Conservation (phyloP, 495 filamentous ascomycete genomes). For the Recurvomyces mirabilis region DNA sequence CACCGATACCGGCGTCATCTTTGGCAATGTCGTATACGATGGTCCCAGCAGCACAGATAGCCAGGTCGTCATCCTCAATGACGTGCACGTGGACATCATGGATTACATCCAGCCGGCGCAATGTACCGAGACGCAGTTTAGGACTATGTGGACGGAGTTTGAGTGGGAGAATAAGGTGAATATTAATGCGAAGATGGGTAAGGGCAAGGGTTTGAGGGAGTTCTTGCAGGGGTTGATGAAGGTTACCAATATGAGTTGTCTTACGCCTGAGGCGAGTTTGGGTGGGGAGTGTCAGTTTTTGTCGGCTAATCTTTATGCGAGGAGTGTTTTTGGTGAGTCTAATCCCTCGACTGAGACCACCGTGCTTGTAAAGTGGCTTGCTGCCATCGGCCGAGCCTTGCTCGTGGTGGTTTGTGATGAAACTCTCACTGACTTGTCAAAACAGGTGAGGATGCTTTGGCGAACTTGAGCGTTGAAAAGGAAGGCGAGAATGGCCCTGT, state of each 20-base stretch:
- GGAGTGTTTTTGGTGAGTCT: constrained; percentile 92
- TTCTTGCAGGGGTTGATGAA: constrained; percentile 95
- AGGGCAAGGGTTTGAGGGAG: constrained; percentile 73
- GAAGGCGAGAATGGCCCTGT: constrained; percentile 91
- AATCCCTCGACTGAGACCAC: too few species aligned
- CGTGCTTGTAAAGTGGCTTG: too few species aligned
- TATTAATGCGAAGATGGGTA: constrained; percentile 71
- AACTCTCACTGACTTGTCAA: constrained; percentile 13
- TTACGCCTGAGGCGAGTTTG: constrained; percentile 91
- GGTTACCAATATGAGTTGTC: constrained; percentile 94
- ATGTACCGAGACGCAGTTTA: constrained; percentile 96
- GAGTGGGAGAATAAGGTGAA: constrained; percentile 99
- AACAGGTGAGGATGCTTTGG: constrained; percentile 93
- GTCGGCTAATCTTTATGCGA: constrained; percentile 93
- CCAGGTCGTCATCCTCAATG: constrained; percentile 96
- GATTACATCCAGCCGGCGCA: constrained; percentile 97
- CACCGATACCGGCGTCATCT: constrained; percentile 97
- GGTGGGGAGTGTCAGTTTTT: constrained; percentile 98
- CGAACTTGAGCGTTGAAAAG: constrained; percentile 96
- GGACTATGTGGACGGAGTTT: constrained; percentile 99
- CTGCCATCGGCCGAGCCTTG: too few species aligned
- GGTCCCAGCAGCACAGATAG: constrained; percentile 89
- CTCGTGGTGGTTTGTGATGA: not conserved
- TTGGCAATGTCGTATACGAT: constrained; percentile 98
- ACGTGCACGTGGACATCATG: constrained; percentile 99